phyloP scores from a whole-genome alignment of 352 stramenopile species.

The Pythium guiyangense region DNA sequence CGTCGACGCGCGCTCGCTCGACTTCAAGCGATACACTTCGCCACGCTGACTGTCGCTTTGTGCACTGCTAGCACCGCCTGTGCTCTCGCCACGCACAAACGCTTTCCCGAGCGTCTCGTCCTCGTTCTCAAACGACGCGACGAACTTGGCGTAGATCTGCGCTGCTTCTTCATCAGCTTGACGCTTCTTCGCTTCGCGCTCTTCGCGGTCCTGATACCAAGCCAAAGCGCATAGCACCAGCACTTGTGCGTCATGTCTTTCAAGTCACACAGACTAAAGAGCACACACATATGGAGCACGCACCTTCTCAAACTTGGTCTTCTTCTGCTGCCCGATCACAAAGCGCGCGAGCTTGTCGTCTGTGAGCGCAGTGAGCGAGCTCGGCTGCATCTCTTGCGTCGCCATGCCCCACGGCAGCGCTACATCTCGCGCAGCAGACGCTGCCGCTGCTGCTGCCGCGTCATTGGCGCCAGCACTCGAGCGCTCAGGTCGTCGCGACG shows the following conservation, averaged over 20 bases:
- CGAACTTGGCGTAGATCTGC: slow-evolving; percentile 87
- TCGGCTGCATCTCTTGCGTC: slow-evolving; percentile 60
- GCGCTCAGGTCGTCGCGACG: not conserved
- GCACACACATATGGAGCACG: no score
- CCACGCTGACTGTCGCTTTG: slow-evolving; percentile 1
- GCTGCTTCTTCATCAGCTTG: slow-evolving; percentile 83
- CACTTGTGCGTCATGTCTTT: no score
- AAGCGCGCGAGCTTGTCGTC: slow-evolving; percentile 81
- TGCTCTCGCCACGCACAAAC: slow-evolving; percentile 38
- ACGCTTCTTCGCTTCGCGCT: slow-evolving; percentile 79
- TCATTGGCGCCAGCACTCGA: not conserved
- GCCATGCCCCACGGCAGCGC: slow-evolving; percentile 61
- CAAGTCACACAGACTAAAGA: no score
- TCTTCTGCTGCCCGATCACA: slow-evolving; percentile 74
- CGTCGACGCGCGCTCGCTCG: not conserved
- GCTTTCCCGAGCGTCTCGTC: slow-evolving; percentile 55
- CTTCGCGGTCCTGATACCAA: slow-evolving; percentile 51
- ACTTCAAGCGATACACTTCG: slow-evolving; percentile 37
- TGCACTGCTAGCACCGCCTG: not conserved
- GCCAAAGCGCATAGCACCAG: no score
- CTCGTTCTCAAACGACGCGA: slow-evolving; percentile 85
- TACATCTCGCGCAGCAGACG: no score
- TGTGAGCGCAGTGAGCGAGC: slow-evolving; percentile 56
- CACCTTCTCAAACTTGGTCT: slow-evolving; percentile 86
- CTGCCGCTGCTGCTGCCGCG: not conserved